A percentile compares a stretch with the other conserved stretches of the same genome.
Evolutionary conservation across 441 rosid species (phyloP).

Genomic region (Populus tomentosa): DNA sequence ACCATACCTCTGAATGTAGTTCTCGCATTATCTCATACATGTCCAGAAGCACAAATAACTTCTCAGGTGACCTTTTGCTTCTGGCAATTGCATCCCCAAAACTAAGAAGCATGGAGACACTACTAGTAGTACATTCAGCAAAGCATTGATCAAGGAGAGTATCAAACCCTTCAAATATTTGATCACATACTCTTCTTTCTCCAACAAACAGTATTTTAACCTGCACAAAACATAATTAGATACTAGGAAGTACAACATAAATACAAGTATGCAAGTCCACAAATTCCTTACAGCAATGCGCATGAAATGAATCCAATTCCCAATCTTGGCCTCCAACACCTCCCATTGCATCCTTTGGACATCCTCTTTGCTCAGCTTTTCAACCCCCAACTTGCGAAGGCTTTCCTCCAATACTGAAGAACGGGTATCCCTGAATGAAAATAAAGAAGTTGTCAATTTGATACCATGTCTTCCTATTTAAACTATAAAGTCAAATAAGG

Average conservation of each 20-base stretch:
- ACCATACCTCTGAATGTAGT: constrained; percentile 85
- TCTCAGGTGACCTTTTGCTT: constrained; percentile 98
- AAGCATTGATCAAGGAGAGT: constrained; percentile 89
- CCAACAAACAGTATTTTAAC: constrained; percentile 92
- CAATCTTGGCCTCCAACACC: constrained; percentile 96
- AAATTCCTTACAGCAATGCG: constrained; percentile 82
- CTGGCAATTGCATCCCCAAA: constrained; percentile 98
- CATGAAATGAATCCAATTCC: constrained; percentile 98
- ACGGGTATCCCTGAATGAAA: constrained; percentile 69
- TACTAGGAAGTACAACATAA: constrained; percentile 10
- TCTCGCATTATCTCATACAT: constrained; percentile 99
- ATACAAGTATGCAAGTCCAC: background rate
- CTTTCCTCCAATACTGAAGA: constrained; percentile 82
- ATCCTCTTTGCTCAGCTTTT: constrained; percentile 92
- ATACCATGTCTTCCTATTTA: background rate
- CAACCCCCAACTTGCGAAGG: constrained; percentile 86
- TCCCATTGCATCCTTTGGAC: constrained; percentile 99
- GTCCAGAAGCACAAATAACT: constrained; percentile 93
- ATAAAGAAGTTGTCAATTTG: background rate
- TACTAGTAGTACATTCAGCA: constrained; percentile 73
- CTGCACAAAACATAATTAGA: constrained; percentile 41
- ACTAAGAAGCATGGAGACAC: constrained; percentile 92
- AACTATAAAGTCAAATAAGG: background rate
- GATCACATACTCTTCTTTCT: constrained; percentile 90
- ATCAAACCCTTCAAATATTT: constrained; percentile 83